Evolutionary conservation across 2,329 filamentous ascomycete genomes (phyloP).

Genomic region (Westerdykella ornata): DNA sequence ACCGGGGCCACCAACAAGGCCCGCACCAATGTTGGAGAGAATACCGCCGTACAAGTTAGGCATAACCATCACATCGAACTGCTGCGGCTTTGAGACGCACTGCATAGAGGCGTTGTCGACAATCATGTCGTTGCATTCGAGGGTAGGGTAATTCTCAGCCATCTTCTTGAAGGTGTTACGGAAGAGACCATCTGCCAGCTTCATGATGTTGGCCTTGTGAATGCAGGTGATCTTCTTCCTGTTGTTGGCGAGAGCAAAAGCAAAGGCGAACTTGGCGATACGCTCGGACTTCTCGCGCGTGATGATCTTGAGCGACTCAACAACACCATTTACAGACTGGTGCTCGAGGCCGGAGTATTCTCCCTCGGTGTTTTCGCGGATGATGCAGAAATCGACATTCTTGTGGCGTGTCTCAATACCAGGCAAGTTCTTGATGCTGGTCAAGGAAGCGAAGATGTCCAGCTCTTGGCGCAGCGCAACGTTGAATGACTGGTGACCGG

Average conservation of each 20-base stretch:
- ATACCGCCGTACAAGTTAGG: constrained; percentile 99
- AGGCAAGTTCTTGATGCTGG: constrained; percentile 98
- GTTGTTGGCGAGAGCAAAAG: constrained; percentile 97
- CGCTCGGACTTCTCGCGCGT: constrained; percentile 98
- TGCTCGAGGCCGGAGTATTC: constrained; percentile 99
- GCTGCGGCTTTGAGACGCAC: constrained; percentile 89
- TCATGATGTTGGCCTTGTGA: constrained; percentile 99
- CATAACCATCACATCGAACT: constrained; percentile 99
- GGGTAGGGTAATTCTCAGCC: constrained; percentile 88
- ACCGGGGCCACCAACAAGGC: constrained; percentile 91
- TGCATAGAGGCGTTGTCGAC: constrained; percentile 99
- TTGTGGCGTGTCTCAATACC: constrained; percentile 97
- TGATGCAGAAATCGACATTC: constrained; percentile 96
- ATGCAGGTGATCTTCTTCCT: constrained; percentile 99
- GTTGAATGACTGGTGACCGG: constrained; percentile 99
- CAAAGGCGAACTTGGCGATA: constrained; percentile 97
- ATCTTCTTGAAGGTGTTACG: constrained; percentile 92
- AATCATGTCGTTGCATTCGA: constrained; percentile 99
- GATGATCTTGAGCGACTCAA: constrained; percentile 99
- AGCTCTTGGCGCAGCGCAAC: constrained; percentile 98
- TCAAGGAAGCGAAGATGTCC: constrained; percentile 98
- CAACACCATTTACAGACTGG: constrained; percentile 91
- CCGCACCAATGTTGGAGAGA: constrained; percentile 96
- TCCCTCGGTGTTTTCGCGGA: constrained; percentile 99
- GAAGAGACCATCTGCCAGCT: constrained; percentile 97